Base-by-base conservation (phyloP, 2,329 filamentous ascomycete species). In the Endothia cerciana region DNA sequence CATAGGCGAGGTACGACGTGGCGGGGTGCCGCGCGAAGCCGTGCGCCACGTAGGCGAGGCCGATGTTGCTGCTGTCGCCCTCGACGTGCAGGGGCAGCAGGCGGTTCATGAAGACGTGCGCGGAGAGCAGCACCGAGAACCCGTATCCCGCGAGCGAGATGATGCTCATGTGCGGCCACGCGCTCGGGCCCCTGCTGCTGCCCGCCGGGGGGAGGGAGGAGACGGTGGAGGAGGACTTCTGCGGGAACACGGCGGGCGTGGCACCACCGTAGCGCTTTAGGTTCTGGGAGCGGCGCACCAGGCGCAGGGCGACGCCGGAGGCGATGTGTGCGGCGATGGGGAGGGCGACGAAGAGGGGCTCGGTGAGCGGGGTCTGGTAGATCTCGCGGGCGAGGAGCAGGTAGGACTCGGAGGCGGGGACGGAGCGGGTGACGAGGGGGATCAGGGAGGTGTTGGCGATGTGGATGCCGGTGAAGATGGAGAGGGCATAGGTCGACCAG, bases 301-400 rank as follows among this genome's bases (percentile, higher is more conserved):
- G 81, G 17, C 95, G 90, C 55, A 97, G 81, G 0, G 87, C 88
- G 6, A 97, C 75, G 43, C 94, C 94, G 0, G 92, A 91, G 17
- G 85, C 82, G 53, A 97, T 82, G 76, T 98, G 94, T 2, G 89
- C 85, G 65, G 89, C 76, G 28, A 97, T 81, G 2, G 94, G 93
- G 1, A 93, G 77, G 53, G 85, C 88, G 67, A 98, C 87, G 68
- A 98, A 83, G 25, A 96, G 80, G 3, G 93, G 92, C 75, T 97
- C 94, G 61, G 91, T 84, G 19, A 92, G 81, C 1, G 90, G 85
- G 1, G 92, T 94, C 77, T 97, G 94, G 81, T 98, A 98, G 77
- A 95, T 89, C 59, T 96, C 94, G 68, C 94, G 88, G 36, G 93
- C 94, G 77, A 97, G 91, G 70, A 98, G 89, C 59, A 98, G 88